Conservation (phyloP, 78 protist species). For the Polysphondylium violaceum region DNA sequence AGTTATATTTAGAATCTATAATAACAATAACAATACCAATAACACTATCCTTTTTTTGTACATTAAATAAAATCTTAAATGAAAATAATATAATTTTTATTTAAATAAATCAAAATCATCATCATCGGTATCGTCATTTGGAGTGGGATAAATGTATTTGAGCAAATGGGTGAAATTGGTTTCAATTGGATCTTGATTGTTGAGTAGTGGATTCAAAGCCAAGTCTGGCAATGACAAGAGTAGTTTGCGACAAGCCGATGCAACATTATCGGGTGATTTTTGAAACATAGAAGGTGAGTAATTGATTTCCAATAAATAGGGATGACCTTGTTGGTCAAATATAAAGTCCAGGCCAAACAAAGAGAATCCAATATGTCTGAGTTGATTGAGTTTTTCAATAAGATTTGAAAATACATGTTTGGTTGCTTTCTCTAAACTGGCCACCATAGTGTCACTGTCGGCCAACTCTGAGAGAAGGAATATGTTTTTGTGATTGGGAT, state of each 20-base stretch:
- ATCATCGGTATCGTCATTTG: neutral
- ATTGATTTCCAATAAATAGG: constrained; percentile 48
- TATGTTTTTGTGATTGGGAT: constrained; percentile 16
- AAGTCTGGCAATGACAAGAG: neutral
- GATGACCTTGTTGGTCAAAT: constrained; percentile 14
- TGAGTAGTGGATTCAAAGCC: constrained; percentile 13
- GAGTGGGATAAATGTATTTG: too few relatives aligned
- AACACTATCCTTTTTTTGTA: neutral
- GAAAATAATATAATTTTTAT: neutral
- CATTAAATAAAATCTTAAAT: neutral
- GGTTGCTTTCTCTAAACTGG: constrained; percentile 2
- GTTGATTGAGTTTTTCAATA: neutral
- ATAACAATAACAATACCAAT: constrained; percentile 2
- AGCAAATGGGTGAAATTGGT: neutral
- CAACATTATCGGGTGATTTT: neutral
- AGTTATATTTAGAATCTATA: neutral
- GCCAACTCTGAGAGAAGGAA: constrained; percentile 1
- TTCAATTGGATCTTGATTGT: neutral
- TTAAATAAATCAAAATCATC: neutral
- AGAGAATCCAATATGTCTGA: constrained; percentile 15
- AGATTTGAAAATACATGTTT: neutral
- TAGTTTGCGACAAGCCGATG: neutral
- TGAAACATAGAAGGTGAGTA: constrained; percentile 56
- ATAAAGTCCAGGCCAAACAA: constrained; percentile 55
- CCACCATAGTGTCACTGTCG: neutral